Evolutionary conservation across 2,329 filamentous ascomycete species (phyloP).

Genomic region (Colletotrichum sp.): DNA sequence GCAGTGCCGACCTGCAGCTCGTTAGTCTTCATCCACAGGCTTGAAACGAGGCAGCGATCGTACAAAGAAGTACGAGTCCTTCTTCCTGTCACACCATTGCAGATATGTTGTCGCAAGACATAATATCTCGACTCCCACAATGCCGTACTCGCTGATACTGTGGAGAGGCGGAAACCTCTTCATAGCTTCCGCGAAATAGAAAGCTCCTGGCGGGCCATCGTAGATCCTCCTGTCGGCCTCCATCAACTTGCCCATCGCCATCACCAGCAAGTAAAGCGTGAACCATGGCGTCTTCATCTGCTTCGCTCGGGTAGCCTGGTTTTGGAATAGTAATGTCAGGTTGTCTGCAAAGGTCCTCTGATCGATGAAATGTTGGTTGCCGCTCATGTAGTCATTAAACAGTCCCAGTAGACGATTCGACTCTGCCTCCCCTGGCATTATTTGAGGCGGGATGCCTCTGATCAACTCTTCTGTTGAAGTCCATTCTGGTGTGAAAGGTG

Average conservation of each 20-base stretch:
- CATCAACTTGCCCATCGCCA: slow-evolving; percentile 33
- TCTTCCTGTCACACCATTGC: slow-evolving; percentile 31
- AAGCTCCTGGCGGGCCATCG: slow-evolving; percentile 24
- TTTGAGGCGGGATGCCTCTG: slow-evolving; percentile 11
- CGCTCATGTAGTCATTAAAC: slow-evolving; percentile 28
- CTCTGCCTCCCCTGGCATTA: slow-evolving; percentile 19
- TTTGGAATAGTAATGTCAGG: slow-evolving; percentile 28
- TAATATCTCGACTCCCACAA: slow-evolving; percentile 30
- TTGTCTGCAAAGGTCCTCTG: slow-evolving; percentile 28
- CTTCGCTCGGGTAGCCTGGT: slow-evolving; percentile 17
- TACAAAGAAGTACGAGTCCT: slow-evolving; percentile 33
- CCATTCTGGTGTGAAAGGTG: slow-evolving; percentile 14
- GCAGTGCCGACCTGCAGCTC: slow-evolving; percentile 27
- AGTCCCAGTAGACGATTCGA: slow-evolving; percentile 25
- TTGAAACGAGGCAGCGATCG: fast-evolving
- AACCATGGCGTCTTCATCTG: slow-evolving; percentile 29
- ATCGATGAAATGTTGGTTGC: slow-evolving; percentile 33
- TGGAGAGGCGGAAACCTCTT: slow-evolving; percentile 27
- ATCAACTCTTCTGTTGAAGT: slow-evolving; percentile 15
- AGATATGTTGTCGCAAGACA: slow-evolving; percentile 29
- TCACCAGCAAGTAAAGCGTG: slow-evolving; percentile 30
- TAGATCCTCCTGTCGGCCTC: slow-evolving; percentile 22
- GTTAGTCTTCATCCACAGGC: not conserved
- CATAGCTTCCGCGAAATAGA: slow-evolving; percentile 31
- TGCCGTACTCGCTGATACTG: slow-evolving; percentile 27